These are phyloP conservation scores for Monilinia aucupariae DNA, from an alignment of 2,329 filamentous ascomycete genomes.

Conservation along the genomic window DNA sequence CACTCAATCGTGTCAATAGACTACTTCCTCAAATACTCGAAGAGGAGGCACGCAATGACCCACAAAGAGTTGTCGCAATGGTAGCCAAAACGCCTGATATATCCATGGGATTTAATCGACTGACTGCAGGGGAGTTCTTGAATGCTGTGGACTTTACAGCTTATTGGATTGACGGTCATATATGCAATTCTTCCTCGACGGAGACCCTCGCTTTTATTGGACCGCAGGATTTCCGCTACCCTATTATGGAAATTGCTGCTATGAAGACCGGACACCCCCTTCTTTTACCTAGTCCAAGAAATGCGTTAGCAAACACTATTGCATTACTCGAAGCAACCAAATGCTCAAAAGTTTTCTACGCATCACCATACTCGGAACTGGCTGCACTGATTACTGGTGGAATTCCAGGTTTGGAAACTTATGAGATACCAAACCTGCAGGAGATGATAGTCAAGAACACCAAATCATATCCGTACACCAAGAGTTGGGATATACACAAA, in stretches of 20 bases:
- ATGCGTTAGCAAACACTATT: conserved; percentile 23
- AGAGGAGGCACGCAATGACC: conserved; percentile 16
- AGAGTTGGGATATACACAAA: conserved; percentile 35
- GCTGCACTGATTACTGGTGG: conserved; percentile 6
- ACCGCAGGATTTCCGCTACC: conserved; percentile 27
- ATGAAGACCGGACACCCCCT: conserved; percentile 21
- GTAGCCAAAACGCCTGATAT: conserved; percentile 18
- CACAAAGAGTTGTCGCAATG: conserved; percentile 18
- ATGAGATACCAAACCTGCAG: conserved; percentile 27
- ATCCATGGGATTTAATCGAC: conserved; percentile 13
- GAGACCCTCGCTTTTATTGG: conserved; percentile 26
- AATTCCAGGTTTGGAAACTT: conserved; percentile 11
- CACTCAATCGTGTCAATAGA: neutral
- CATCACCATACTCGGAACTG: conserved; percentile 8
- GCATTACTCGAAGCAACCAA: conserved; percentile 21
- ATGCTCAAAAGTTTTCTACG: conserved; percentile 21
- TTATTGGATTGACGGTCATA: conserved; percentile 21
- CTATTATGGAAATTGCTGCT: conserved; percentile 14
- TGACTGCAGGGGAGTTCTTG: conserved; percentile 22
- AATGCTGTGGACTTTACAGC: conserved; percentile 25
- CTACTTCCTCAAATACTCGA: conserved; percentile 24
- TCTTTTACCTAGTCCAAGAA: conserved; percentile 22
- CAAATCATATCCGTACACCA: conserved; percentile 32
- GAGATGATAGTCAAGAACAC: conserved; percentile 29
- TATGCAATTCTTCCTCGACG: neutral